phyloP scores from a whole-genome alignment of 2,329 filamentous ascomycete species.

The Zymoseptoria crescenta region DNA sequence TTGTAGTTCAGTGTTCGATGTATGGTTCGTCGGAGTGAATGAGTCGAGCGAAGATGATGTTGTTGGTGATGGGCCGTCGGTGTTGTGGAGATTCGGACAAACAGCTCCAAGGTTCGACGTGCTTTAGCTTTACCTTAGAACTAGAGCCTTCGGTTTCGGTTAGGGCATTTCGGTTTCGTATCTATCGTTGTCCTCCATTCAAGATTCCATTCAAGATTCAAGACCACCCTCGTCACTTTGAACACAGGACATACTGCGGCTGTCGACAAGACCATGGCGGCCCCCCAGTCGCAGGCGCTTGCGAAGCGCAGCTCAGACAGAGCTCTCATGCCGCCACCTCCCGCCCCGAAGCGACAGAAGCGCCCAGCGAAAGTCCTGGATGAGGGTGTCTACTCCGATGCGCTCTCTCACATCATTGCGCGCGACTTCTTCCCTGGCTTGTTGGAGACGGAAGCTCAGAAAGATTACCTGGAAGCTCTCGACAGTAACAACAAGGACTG shows the following conservation, averaged over 20 bases:
- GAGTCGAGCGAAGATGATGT: background rate
- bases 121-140: too few relatives aligned
- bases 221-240: too few relatives aligned
- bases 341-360: slow-evolving; percentile 80
- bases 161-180: too few relatives aligned
- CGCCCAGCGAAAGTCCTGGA: slow-evolving; percentile 80
- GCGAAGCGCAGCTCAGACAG: slow-evolving; percentile 58
- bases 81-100: background rate
- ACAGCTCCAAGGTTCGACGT: too few relatives aligned
- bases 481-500: slow-evolving; percentile 77
- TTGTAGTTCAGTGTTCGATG: background rate
- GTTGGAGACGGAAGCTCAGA: slow-evolving; percentile 74
- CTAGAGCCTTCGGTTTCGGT: too few relatives aligned
- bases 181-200: too few relatives aligned
- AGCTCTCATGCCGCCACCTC: slow-evolving; percentile 85
- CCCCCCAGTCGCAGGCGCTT: slow-evolving; percentile 49
- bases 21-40: background rate
- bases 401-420: slow-evolving; percentile 87
- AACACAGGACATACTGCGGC: too few relatives aligned
- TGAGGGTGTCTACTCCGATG: slow-evolving; percentile 87
- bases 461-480: slow-evolving; percentile 85
- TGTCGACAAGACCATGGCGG: slow-evolving; percentile 16
- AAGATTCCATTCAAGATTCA: background rate
- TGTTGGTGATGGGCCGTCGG: background rate
- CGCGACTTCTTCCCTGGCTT: slow-evolving; percentile 95